These are phyloP conservation scores for Exserohilum turcica DNA, from an alignment of 2,329 filamentous ascomycete genomes.

Conservation along the genomic window DNA sequence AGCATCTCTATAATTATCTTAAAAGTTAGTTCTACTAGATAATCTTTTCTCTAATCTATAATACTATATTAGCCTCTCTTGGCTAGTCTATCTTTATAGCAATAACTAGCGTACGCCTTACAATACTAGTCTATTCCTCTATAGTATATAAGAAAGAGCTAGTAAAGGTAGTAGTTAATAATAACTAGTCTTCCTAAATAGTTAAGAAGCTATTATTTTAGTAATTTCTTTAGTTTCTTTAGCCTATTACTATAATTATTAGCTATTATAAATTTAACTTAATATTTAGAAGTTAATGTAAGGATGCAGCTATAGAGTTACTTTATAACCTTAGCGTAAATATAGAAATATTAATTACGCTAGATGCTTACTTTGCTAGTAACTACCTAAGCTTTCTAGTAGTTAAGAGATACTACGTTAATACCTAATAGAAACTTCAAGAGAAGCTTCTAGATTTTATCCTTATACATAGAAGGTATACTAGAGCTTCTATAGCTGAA, in stretches of 20 bases:
- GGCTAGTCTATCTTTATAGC: neutral
- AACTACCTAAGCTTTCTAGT: constrained; percentile 11
- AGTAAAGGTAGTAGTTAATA: constrained; percentile 11
- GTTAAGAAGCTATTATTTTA: constrained; percentile 7
- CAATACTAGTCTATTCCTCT: constrained; percentile 4
- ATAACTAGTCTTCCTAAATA: constrained; percentile 8
- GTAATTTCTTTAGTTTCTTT: constrained; percentile 6
- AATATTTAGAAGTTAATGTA: constrained; percentile 2
- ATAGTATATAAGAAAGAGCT: constrained; percentile 2
- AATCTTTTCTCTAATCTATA: neutral
- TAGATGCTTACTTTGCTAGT: constrained; percentile 7
- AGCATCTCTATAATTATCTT: neutral
- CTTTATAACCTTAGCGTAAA: neutral
- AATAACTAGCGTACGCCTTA: too few species aligned
- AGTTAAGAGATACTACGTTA: constrained; percentile 15
- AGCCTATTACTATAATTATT: constrained; percentile 4
- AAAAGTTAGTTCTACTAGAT: neutral
- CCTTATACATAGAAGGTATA: constrained; percentile 1
- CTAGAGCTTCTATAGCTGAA: neutral
- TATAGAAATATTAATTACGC: constrained; percentile 6
- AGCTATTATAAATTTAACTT: constrained; percentile 11
- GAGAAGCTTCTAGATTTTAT: constrained; percentile 11
- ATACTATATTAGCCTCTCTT: neutral
- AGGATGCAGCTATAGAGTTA: neutral
- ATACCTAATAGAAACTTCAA: neutral